Base-by-base conservation (phyloP, 2,329 filamentous ascomycete species). In the Claviceps humidiphila region DNA sequence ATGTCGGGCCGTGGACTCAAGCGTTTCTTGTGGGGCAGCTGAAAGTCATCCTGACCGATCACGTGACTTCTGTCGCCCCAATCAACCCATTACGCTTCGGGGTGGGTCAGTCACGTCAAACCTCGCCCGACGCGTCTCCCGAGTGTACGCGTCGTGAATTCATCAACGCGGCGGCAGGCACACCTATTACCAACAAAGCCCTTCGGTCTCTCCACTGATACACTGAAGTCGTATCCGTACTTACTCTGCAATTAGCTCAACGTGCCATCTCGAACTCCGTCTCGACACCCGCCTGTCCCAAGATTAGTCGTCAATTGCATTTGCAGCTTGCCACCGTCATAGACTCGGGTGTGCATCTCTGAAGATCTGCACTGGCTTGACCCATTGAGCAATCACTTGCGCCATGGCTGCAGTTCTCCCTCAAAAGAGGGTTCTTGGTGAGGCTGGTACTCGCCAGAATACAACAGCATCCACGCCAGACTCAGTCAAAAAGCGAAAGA, bases 401-500 rank as follows among this genome's bases (percentile, higher is more conserved):
- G 7, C 20, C 47, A 79, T 79, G 76, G 68, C 74, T 55, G 65
- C 72, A 55, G 64, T 76, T 54, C 67, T 82, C 52, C 80, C 85
- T 51, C 81, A 86, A 68, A 89, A 89, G 72, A 81, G 86, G 63
- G 81, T 85, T 60, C 73, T 89, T 48, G 81, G 77, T 58, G 85
- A 89, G 55, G 80, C 81, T 54, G 85, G 77, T 61, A 74, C 77
- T 58, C 77, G 79, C 55, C 77, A 76, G 60, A 86, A 85, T 62
- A 74, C 81, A 53, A 66, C 77, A 56, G 66, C 77, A 56, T 72
- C 77, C 1, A 79, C 82, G 16, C 71, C 74, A 2, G 63, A 70
- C 3, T 70, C 81, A 1, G 71, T 79, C 50, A 97, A 97, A 75
- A 95, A 93, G 71, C 78, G 88, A 57, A 94, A 88, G 69, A 45